phyloP scores from a whole-genome alignment of 345 rosid species.

The Laguncularia racemosa region DNA sequence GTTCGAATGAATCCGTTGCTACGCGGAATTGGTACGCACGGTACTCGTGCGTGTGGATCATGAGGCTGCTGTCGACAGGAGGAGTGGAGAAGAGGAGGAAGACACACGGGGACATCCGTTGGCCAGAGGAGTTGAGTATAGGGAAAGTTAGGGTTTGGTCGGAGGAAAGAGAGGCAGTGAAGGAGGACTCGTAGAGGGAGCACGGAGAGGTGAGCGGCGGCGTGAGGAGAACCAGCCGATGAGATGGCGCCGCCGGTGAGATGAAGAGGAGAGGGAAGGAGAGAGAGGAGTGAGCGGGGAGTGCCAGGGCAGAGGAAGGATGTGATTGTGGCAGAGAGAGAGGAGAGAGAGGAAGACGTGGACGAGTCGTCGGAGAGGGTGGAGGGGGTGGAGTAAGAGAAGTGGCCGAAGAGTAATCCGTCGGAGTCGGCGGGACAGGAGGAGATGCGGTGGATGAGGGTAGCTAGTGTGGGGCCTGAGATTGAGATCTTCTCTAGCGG shows the following conservation, averaged over 20 bases:
- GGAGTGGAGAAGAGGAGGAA: conserved; percentile 76
- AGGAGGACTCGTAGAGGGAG: conserved; percentile 72
- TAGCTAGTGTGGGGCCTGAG: conserved; percentile 69
- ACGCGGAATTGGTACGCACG: conserved; percentile 55
- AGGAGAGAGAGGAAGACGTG: conserved; percentile 20
- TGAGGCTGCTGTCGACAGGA: conserved; percentile 23
- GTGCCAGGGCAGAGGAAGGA: conserved; percentile 51
- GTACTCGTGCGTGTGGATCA: conserved; percentile 80
- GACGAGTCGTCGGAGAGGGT: conserved; percentile 63
- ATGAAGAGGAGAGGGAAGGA: conserved; percentile 21
- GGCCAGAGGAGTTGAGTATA: conserved; percentile 23
- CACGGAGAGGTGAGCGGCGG: conserved; percentile 53
- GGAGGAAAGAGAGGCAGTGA: conserved; percentile 39
- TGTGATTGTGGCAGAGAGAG: conserved; percentile 58
- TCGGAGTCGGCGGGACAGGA: conserved; percentile 64
- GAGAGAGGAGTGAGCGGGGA: conserved; percentile 52
- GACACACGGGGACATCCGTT: conserved; percentile 35
- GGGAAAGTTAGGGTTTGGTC: conserved; percentile 29
- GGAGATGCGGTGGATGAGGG: conserved; percentile 63
- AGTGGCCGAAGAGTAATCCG: conserved; percentile 79
- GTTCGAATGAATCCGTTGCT: conserved; percentile 30
- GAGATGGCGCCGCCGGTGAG: conserved; percentile 24
- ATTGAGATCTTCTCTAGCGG: conserved; percentile 56
- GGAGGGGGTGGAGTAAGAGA: conserved; percentile 46
- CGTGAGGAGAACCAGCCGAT: conserved; percentile 90